A percentile compares a stretch with the other conserved stretches of the same genome.
Conservation (phyloP, 1,284 basidiomycete species). For the Rhodotorula glutinis region DNA sequence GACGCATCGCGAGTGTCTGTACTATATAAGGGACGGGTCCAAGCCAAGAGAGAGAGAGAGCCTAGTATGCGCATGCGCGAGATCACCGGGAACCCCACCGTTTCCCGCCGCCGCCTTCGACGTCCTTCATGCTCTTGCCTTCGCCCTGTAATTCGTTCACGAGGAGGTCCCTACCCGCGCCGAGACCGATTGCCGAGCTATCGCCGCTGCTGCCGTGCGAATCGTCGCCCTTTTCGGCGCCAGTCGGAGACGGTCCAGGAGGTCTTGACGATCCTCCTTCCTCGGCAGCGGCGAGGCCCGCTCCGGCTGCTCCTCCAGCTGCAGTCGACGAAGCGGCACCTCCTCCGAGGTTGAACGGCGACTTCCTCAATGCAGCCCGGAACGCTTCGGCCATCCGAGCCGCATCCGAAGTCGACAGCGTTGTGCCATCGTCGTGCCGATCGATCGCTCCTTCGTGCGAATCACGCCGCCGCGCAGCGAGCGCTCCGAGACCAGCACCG, state of each 20-base stretch:
- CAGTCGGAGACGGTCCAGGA: constrained; percentile 1
- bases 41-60: background rate
- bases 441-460: constrained; percentile 38
- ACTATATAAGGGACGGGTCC: too few relatives aligned
- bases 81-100: constrained; percentile 9
- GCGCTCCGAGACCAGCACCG: constrained; percentile 61
- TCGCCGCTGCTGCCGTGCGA: constrained; percentile 20
- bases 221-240: constrained; percentile 13
- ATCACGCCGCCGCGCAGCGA: too few relatives aligned
- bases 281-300: background rate
- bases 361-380: constrained; percentile 70
- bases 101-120: constrained; percentile 19
- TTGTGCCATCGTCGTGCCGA: constrained; percentile 50
- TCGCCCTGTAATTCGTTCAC: constrained; percentile 38
- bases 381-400: constrained; percentile 85
- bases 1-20: too few relatives aligned
- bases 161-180: constrained; percentile 8
- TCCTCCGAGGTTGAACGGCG: constrained; percentile 55
- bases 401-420: constrained; percentile 73
- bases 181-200: background rate
- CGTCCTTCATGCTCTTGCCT: constrained; percentile 27
- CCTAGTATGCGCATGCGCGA: background rate
- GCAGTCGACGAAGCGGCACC: background rate
- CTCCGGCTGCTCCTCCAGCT: background rate
- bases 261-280: background rate